Base-by-base conservation (phyloP, 352 stramenopile genomes). In the Phytophthora fragariaefolia region DNA sequence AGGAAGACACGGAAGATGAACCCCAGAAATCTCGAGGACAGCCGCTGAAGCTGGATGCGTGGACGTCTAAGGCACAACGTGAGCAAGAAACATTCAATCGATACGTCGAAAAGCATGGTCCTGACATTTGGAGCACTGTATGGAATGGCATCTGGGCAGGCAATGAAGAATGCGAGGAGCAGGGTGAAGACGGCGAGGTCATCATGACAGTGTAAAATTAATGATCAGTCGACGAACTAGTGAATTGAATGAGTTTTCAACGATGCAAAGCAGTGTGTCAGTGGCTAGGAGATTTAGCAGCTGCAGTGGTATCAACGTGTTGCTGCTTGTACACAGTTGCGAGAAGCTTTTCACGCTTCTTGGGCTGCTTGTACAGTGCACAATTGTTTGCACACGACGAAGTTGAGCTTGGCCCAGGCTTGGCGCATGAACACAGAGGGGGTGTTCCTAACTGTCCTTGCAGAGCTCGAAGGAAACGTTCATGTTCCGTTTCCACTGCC, bases 131-230 rank as follows among this genome's bases (percentile, higher is more conserved):
- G 82, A 77, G 75, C 10, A 79, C 74, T 51, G 66, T 86, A 8
- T 82, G 80, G 66, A 73, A 75, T 46, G 78, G 76, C 26, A 77
- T 90, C 47, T 89, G 79, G 58, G 56, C 74, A 53, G 77, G 82
- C 15, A 74, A 54, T 1, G 76, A 78, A 38, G 73, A 74, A 17
- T 64, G 66, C 4, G 65, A 80, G 20, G 63, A 52, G 12, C 69
- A 74, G 18, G 69, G 84, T 32, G 71, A 73, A 36, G 83, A 93
- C 34, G 84, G 79, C 18, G 87, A 95, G 66, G 73, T 95, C 24
- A 86, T 93, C 58, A 95, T 95, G 80, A 95, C 84, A 18, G 84
- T 95, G 45, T 93, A 87, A 63, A 72, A 63, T 62, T 56, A 69
- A 51, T 48, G 26, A 23, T 43, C 45, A 43, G 38, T 58, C 51